Evolutionary conservation across 2,329 filamentous ascomycete species (phyloP), one percentile per base, ranked within the genome.

Genomic region (Monosporascus sp.): DNA sequence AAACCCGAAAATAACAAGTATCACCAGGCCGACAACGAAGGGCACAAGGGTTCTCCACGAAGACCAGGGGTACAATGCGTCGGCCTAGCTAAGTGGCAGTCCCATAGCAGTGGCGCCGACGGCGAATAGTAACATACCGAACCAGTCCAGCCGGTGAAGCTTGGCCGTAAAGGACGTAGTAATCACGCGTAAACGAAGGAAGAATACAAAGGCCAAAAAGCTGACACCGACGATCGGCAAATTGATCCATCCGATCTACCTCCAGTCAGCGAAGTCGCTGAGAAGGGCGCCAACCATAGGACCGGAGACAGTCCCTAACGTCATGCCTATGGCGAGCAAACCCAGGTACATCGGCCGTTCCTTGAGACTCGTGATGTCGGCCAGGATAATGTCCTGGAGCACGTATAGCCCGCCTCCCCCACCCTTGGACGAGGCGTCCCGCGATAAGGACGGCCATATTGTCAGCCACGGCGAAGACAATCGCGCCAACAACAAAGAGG

Each of bases 211-310:
- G 57, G 81, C 65, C 38, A 75, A 58, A 8, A 70, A 63, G 3
- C 75, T 75, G n/a, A 81, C 53, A 2, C 69, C 78, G 31, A 76
- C 72, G 60, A 85, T 77, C 2, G 82, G 81, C 2, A 85, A 67
- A 58, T 86, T 87, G 59, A 85, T 74, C 75, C 79, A 88, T 62
- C 86, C 85, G 48, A 87, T 78, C 83, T 83, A 87, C 8, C 78
- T 68, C 83, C 82, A 84, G 1, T 66, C 69, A 1, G 74, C 72
- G 44, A 74, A 70, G 51, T 80, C 69, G 5, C 77, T 71, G 53
- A 83, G 79, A 2, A 74, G 77, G 14, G 78, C 80, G 7, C 82
- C 76, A 27, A 78, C 68, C 35, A 78, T 57, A 3, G 74, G 81
- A 0, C 79, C 80, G 22, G 68, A 66, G 1, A 81, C 77, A 3